Evolutionary conservation across 257 asterid species (phyloP).

Genomic region (Scutellaria galericulata): DNA sequence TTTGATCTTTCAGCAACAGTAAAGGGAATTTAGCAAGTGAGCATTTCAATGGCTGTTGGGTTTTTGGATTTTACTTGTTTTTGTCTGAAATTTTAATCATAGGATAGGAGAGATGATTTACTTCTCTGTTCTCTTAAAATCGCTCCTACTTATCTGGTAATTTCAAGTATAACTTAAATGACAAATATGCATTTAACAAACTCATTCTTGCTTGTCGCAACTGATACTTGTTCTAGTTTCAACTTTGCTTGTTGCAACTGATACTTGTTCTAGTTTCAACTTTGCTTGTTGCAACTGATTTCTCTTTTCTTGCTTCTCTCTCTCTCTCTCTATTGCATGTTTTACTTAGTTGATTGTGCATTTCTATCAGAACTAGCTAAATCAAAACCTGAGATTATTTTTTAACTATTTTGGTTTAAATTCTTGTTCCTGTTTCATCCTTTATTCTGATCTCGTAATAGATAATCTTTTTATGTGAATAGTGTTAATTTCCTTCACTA

Average conservation of each 20-base stretch:
- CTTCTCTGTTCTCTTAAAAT: background rate
- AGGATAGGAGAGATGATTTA: background rate
- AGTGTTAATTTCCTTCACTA: no score
- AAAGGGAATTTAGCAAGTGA: background rate
- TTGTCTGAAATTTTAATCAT: background rate
- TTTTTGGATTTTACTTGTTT: background rate
- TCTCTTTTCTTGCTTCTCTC: background rate
- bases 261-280: constrained; percentile 7
- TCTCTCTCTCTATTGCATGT: background rate
- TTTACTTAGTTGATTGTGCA: constrained; percentile 9
- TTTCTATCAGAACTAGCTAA: background rate
- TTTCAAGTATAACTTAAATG: background rate
- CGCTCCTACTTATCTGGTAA: constrained; percentile 4
- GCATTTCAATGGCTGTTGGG: background rate
- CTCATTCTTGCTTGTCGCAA: constrained; percentile 5
- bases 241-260: constrained; percentile 8
- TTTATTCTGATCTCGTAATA: no score
- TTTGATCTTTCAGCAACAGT: constrained; percentile 12
- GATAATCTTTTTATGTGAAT: no score
- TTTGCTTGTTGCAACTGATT: constrained; percentile 13
- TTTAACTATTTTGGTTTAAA: no score
- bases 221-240: constrained; percentile 12
- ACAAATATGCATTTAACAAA: background rate
- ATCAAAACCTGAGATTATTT: background rate
- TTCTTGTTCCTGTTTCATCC: no score